Base-by-base conservation (phyloP, 306 rosid genomes). In the Castanopsis chinensis region DNA sequence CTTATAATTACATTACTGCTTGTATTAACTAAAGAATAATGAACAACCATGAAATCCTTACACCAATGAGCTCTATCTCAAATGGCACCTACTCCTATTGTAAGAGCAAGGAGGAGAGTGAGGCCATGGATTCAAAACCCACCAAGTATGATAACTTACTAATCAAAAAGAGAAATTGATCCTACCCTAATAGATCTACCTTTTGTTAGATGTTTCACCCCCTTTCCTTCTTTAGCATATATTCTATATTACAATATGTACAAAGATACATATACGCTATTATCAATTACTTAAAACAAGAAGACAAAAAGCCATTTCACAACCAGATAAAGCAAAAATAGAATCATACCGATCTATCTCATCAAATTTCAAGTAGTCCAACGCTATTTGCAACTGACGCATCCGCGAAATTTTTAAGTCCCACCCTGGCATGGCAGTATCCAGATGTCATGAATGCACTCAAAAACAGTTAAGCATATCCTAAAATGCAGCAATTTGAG, bases 291-390 rank as follows among this genome's bases (percentile, higher is more conserved):
- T 53, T 67, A 14, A 69, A 58, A 52, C 70, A 25, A 75, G 21
- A 71, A 73, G 68, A 55, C 19, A 53, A 55, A 52, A 54, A 74
- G 69, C 37, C 58, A 79, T 51, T 37, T 17, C 32, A 43, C 27
- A 77, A 75, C 52, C 45, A 83, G 14, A 32, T 52, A 57, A 73
- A 80, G 53, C 73, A 65, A 78, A 76, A 81, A 72, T 79, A 49
- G 74, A 73, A 84, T 74, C 88, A 84, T 84, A 94, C 98, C 86
- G 86, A 86, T 90, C 97, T 81, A 94, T 88, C 78, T 88, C 97
- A 65, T 91, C 93, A 86, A 91, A 92, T 73, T 87, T 92, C 93
- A 94, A 76, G 89, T 94, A 87, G 78, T 94, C 95, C 89, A 94
- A 70, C 45, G 97, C 91, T 86, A 94, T 78, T 69, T 90, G 97